Base-by-base conservation (phyloP, 352 stramenopile species). In the Pythium scleroteichum region DNA sequence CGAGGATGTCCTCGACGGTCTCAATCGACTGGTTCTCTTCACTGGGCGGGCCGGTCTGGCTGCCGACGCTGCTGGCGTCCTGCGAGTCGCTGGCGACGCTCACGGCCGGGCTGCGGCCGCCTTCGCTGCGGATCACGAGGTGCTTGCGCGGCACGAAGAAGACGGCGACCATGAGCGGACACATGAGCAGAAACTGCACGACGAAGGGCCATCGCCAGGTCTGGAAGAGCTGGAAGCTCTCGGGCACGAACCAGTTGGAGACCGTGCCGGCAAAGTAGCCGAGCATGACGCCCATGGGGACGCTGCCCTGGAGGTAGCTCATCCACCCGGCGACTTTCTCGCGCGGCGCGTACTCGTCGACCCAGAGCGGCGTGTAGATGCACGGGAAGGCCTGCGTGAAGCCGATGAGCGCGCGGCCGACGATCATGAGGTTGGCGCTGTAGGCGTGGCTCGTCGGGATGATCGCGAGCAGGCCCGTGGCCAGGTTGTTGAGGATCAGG, bases 181-280 rank as follows among this genome's bases (percentile, higher is more conserved):
- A 69, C 63, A 92, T 74, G 19, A 69, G 70, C 13, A 94, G 1
- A 56, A 92, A 92, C 68, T 94, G 85, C n/a, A 90, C 65, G n/a
- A 92, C 57, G 47, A 94, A 94, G 0, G 85, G 85, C 85, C 82
- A 94, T 26, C 85, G 79, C 85, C 85, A 94, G 42, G 79, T 90
- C 59, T 87, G 76, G 26, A 92, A 76, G 4, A 79, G 62, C 40
- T 75, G 66, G 53, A 82, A 87, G 53, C 67, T 82, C 64, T 90
- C 81, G 1, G 77, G 76, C 17, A 89, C 81, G 51, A 94, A 59
- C 83, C 83, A 92, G 52, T 92, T 92, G 48, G 79, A 87, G 2
- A 94, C 80, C 0, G 80, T 91, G 42, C 85, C 85, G 17, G 82
- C 76, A 49, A 94, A 90, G 55, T 94, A 94, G 17, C 85, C 85